Evolutionary conservation across 768 basidiomycete species (phyloP).

Genomic region (Lactifluus rugatus): DNA sequence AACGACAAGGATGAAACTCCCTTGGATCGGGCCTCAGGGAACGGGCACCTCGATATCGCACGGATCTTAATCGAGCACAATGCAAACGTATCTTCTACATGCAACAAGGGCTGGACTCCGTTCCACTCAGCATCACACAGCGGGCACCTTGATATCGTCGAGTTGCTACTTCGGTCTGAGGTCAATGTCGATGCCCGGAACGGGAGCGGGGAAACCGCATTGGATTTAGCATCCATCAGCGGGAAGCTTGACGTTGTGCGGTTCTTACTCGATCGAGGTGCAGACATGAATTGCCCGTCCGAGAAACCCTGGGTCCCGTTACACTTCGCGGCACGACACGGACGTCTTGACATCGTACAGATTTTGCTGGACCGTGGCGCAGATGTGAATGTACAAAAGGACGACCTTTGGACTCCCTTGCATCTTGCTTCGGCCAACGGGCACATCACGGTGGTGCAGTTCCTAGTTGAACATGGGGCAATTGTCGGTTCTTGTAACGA

Average conservation of each 20-base stretch:
- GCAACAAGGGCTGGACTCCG: not conserved
- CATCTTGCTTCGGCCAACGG: not conserved
- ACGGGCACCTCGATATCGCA: not conserved
- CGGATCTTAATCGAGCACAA: not conserved
- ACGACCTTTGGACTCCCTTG: not conserved
- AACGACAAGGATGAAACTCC: not conserved
- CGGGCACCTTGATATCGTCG: not conserved
- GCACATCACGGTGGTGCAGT: not conserved
- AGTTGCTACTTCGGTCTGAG: not conserved
- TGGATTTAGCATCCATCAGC: not conserved
- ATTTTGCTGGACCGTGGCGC: not conserved
- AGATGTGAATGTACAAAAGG: not conserved
- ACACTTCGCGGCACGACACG: not conserved
- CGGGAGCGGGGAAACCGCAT: not conserved
- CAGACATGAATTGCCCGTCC: not conserved
- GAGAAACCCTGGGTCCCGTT: not conserved
- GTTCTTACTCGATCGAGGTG: not conserved
- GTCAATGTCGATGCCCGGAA: not conserved
- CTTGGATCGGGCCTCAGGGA: not conserved
- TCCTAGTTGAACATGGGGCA: not conserved
- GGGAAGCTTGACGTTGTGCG: not conserved
- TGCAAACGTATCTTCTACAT: not conserved
- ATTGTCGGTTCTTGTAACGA: not conserved
- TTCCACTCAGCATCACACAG: conserved; percentile 1
- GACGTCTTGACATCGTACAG: not conserved